These are phyloP conservation scores for Metschnikowia kunwiensis DNA, from an alignment of 805 yeast species.

Conservation along the genomic window DNA sequence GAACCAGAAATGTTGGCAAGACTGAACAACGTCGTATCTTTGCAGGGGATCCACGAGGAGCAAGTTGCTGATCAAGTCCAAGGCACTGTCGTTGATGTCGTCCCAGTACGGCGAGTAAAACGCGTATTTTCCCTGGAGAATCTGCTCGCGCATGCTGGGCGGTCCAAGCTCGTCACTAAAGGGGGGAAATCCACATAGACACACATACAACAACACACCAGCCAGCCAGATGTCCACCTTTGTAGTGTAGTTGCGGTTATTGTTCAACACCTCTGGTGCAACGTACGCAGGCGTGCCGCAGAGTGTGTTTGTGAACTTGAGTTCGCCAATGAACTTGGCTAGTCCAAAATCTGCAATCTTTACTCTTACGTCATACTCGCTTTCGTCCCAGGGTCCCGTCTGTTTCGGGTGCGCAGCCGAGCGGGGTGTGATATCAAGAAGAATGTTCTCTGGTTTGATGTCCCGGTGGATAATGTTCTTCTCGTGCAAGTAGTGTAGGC, in stretches of 20 bases:
- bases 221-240: slow-evolving; percentile 81
- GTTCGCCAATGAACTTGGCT: slow-evolving; percentile 66
- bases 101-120: slow-evolving; percentile 83
- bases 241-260: slow-evolving; percentile 56
- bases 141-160: slow-evolving; percentile 74
- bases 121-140: slow-evolving; percentile 61
- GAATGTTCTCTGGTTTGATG: slow-evolving; percentile 44
- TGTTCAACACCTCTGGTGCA: slow-evolving; percentile 73
- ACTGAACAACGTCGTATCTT: slow-evolving; percentile 39
- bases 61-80: slow-evolving; percentile 63
- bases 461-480: slow-evolving; percentile 44
- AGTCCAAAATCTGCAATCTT: slow-evolving; percentile 84
- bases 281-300: slow-evolving; percentile 90
- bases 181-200: slow-evolving; percentile 83
- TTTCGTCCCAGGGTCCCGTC: slow-evolving; percentile 56
- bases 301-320: slow-evolving; percentile 69
- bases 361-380: slow-evolving; percentile 60
- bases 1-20: slow-evolving; percentile 47
- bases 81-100: slow-evolving; percentile 57
- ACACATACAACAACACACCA: slow-evolving; percentile 74
- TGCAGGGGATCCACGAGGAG: slow-evolving; percentile 51
- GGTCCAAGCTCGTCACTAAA: slow-evolving; percentile 81
- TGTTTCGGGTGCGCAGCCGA: slow-evolving; percentile 23
- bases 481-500: slow-evolving; percentile 37
- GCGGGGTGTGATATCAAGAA: slow-evolving; percentile 50